These are phyloP conservation scores for Yamadazyma sp. DNA, from an alignment of 1,139 yeast species.

Conservation along the genomic window DNA sequence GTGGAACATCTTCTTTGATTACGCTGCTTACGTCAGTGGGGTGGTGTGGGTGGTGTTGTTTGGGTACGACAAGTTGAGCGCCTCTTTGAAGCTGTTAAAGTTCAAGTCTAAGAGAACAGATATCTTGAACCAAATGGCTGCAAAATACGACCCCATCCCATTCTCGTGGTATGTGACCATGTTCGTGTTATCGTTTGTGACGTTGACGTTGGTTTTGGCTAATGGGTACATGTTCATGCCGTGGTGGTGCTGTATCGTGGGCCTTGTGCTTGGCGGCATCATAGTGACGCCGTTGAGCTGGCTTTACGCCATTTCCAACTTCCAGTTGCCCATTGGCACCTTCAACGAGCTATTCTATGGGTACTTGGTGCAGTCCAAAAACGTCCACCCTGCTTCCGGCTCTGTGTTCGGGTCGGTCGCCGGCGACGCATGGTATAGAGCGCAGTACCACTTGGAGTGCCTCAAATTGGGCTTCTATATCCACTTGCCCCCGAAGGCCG, in stretches of 20 bases:
- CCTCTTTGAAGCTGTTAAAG: constrained; percentile 17
- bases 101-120: constrained; percentile 26
- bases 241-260: constrained; percentile 49
- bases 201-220: constrained; percentile 32
- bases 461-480: constrained; percentile 51
- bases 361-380: constrained; percentile 35
- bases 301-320: constrained; percentile 51
- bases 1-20: constrained; percentile 53
- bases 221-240: constrained; percentile 48
- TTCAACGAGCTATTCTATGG: constrained; percentile 53
- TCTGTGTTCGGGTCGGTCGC: constrained; percentile 50
- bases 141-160: constrained; percentile 42
- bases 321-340: constrained; percentile 52
- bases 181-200: constrained; percentile 33
- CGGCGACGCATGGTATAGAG: constrained; percentile 56
- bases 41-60: constrained; percentile 44
- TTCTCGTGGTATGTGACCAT: constrained; percentile 38
- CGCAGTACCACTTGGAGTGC: constrained; percentile 49
- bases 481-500: constrained; percentile 46
- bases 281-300: constrained; percentile 52
- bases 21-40: constrained; percentile 51
- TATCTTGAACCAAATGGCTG: constrained; percentile 39
- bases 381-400: constrained; percentile 50
- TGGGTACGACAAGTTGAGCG: constrained; percentile 26
- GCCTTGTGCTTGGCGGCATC: constrained; percentile 40